phyloP scores from a whole-genome alignment of 495 filamentous ascomycete genomes.

The Hypomontagnella submonticulosa region DNA sequence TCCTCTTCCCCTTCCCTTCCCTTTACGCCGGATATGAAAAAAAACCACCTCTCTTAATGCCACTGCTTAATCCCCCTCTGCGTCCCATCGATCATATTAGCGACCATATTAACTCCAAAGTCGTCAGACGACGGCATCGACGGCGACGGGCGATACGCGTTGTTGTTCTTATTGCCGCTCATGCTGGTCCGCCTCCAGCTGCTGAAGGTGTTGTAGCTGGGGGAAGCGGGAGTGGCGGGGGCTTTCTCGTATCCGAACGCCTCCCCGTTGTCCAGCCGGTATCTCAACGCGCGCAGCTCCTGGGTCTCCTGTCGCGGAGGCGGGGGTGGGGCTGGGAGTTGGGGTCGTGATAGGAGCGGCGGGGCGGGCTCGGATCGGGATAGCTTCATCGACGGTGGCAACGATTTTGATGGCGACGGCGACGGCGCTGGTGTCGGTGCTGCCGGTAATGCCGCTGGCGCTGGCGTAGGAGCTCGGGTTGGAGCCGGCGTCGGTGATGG shows the following conservation, averaged over 20 bases:
- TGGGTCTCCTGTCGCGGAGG: not conserved
- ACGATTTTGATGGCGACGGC: not conserved
- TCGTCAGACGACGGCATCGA: conserved; percentile 19
- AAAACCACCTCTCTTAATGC: not conserved
- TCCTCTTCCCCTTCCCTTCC: not conserved
- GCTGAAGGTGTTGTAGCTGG: not conserved
- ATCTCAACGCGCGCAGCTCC: not conserved
- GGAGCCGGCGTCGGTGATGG: conserved; percentile 5
- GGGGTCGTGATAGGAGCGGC: not conserved
- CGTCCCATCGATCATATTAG: conserved; percentile 43
- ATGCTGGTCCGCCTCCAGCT: not conserved
- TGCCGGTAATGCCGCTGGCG: not conserved
- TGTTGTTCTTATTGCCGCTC: not conserved
- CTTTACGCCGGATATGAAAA: not conserved
- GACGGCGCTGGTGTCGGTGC: not conserved
- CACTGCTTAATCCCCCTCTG: conserved; percentile 33
- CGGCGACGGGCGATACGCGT: not conserved
- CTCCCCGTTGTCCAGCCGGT: conserved; percentile 3
- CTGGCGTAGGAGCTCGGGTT: not conserved
- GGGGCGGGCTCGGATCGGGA: no score
- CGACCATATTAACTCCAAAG: conserved; percentile 32
- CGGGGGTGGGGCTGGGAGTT: not conserved
- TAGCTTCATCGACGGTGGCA: not conserved
- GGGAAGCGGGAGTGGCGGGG: not conserved
- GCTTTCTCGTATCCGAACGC: conserved; percentile 2